Evolutionary conservation across 352 stramenopile species (phyloP).

Genomic region (Saprolegnia parasitica): DNA sequence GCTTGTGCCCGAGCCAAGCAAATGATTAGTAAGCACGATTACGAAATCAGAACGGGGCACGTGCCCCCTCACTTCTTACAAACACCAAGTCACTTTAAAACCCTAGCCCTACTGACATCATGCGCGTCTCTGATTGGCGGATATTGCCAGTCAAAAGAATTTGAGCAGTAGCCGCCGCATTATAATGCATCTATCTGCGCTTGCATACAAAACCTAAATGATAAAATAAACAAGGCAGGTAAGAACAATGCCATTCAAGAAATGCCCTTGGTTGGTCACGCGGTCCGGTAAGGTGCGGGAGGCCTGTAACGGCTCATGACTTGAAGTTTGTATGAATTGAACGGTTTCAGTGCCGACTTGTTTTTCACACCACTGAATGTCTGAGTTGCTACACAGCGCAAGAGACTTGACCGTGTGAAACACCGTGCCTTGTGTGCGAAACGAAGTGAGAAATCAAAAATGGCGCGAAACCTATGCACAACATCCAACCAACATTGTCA

Average conservation of each 20-base stretch:
- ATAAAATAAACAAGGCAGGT: slow-evolving; percentile 2
- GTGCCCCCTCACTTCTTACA: not conserved
- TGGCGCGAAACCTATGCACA: too few species aligned
- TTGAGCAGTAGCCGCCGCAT: not conserved
- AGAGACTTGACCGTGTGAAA: too few species aligned
- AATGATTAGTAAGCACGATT: slow-evolving; percentile 31
- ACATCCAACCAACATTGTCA: too few species aligned
- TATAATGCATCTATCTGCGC: not conserved
- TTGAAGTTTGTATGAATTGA: too few species aligned
- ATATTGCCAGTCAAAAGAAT: slow-evolving; percentile 8
- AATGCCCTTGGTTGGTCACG: too few species aligned
- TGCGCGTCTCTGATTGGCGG: not conserved
- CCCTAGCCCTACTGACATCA: not conserved
- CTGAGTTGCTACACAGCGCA: too few species aligned
- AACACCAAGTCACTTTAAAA: not conserved
- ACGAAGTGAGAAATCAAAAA: too few species aligned
- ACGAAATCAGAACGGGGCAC: slow-evolving; percentile 19
- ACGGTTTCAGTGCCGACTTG: too few species aligned
- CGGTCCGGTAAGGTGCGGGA: too few species aligned
- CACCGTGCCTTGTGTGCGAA: too few species aligned
- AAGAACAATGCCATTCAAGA: not conserved
- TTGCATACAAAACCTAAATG: not conserved
- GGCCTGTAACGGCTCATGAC: too few species aligned
- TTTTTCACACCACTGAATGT: too few species aligned
- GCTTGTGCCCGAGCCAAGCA: slow-evolving; percentile 4